These are phyloP conservation scores for Malassezia sympodialis DNA, from an alignment of 1,284 basidiomycete genomes.

Conservation along the genomic window DNA sequence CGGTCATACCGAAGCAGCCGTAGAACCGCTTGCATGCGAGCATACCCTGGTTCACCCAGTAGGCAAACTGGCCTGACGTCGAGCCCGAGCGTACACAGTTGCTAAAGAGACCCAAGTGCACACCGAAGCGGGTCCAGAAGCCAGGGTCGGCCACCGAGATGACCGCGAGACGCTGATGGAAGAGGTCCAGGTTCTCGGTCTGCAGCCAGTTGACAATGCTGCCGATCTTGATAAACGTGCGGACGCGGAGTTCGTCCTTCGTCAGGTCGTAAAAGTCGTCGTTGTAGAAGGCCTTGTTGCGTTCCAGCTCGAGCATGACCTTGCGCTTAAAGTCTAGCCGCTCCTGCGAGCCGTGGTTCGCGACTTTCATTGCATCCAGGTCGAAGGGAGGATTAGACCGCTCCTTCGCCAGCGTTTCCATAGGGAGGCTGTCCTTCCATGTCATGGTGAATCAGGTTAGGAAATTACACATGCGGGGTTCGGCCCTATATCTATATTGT, in stretches of 20 bases:
- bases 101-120: constrained; percentile 55
- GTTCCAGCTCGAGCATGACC: constrained; percentile 52
- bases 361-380: constrained; percentile 50
- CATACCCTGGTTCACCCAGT: constrained; percentile 55
- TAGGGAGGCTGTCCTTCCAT: constrained; percentile 32
- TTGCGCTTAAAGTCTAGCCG: constrained; percentile 44
- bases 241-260: constrained; percentile 53
- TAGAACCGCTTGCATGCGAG: constrained; percentile 54
- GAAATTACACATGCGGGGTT: constrained; percentile 1
- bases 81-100: constrained; percentile 43
- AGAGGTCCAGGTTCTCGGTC: constrained; percentile 47
- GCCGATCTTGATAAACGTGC: constrained; percentile 32
- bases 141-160: constrained; percentile 51
- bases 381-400: constrained; percentile 53
- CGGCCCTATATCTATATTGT: background rate
- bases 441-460: constrained; percentile 19
- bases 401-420: constrained; percentile 50
- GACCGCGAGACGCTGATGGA: constrained; percentile 54
- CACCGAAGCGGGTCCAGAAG: constrained; percentile 56
- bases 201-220: constrained; percentile 41
- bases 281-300: constrained; percentile 54
- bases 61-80: constrained; percentile 49
- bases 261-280: constrained; percentile 55
- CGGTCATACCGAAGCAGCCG: constrained; percentile 57
- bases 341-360: constrained; percentile 48